Evolutionary conservation across 2,329 filamentous ascomycete genomes (phyloP).

Genomic region (Cadophora malorum): DNA sequence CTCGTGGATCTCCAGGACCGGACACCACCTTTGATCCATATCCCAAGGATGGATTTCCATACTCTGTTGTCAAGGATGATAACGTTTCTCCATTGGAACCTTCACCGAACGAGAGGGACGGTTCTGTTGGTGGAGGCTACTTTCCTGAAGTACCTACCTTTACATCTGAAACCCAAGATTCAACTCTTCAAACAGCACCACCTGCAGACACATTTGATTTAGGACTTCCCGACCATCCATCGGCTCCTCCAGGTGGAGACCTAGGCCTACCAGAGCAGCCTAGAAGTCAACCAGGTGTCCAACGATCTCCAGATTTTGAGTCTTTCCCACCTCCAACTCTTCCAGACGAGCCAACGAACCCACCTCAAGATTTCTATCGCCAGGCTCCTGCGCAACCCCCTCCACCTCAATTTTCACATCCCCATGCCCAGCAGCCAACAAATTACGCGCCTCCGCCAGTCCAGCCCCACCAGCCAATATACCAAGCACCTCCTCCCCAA

Average conservation of each 20-base stretch:
- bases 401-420: slow-evolving; percentile 30
- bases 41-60: slow-evolving; percentile 42
- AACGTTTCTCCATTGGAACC: slow-evolving; percentile 61
- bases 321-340: slow-evolving; percentile 43
- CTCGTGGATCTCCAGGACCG: slow-evolving; percentile 37
- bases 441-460: slow-evolving; percentile 34
- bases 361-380: slow-evolving; percentile 31
- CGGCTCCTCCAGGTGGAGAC: slow-evolving; percentile 41
- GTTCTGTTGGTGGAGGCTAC: slow-evolving; percentile 62
- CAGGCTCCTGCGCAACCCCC: slow-evolving; percentile 33
- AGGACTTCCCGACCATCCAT: slow-evolving; percentile 40
- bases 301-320: slow-evolving; percentile 33
- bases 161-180: slow-evolving; percentile 38
- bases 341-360: slow-evolving; percentile 23
- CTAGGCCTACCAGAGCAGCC: slow-evolving; percentile 41
- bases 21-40: slow-evolving; percentile 46
- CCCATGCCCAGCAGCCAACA: slow-evolving; percentile 21
- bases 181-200: slow-evolving; percentile 41
- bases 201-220: slow-evolving; percentile 34
- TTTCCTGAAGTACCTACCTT: slow-evolving; percentile 57
- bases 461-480: slow-evolving; percentile 28
- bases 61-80: slow-evolving; percentile 43
- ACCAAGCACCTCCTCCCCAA: slow-evolving; percentile 30
- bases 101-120: slow-evolving; percentile 50
- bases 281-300: slow-evolving; percentile 45